Conservation (phyloP, 345 rosid genomes). For the Rhodamnia argentea region DNA sequence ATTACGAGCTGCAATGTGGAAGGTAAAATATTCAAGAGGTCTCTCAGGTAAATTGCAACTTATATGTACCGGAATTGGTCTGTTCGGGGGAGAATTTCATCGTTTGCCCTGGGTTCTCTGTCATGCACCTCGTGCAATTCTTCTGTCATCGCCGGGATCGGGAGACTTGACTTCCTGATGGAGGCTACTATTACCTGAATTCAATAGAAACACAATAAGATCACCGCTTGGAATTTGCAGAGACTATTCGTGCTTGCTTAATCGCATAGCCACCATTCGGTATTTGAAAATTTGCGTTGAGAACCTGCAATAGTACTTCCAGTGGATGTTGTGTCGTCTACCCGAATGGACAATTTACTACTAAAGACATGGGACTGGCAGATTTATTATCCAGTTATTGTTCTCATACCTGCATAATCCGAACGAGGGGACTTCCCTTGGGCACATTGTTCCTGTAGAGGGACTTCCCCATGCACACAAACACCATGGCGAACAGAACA, state of each 20-base stretch:
- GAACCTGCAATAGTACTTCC: neutral
- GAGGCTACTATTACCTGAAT: constrained; percentile 40
- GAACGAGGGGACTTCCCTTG: constrained; percentile 34
- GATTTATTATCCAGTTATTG: neutral
- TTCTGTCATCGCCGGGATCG: constrained; percentile 25
- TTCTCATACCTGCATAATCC: constrained; percentile 32
- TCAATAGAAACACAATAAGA: neutral
- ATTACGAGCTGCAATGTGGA: neutral
- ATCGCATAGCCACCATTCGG: neutral
- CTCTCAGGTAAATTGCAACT: neutral
- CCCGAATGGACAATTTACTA: neutral
- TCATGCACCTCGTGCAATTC: constrained; percentile 37
- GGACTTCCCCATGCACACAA: constrained; percentile 34
- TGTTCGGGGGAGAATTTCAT: constrained; percentile 33
- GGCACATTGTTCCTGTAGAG: constrained; percentile 36
- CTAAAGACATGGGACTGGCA: neutral
- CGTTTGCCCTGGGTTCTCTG: constrained; percentile 16
- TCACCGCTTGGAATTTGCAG: neutral
- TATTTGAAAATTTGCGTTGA: neutral
- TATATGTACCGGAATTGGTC: constrained; percentile 37
- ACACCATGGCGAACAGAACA: constrained; percentile 15
- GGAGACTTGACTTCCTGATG: constrained; percentile 24
- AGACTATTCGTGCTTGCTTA: neutral
- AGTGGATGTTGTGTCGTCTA: neutral
- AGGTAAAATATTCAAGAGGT: neutral